Evolutionary conservation across 2,329 filamentous ascomycete species (phyloP).

Genomic region (Dactylellina haptotyla): DNA sequence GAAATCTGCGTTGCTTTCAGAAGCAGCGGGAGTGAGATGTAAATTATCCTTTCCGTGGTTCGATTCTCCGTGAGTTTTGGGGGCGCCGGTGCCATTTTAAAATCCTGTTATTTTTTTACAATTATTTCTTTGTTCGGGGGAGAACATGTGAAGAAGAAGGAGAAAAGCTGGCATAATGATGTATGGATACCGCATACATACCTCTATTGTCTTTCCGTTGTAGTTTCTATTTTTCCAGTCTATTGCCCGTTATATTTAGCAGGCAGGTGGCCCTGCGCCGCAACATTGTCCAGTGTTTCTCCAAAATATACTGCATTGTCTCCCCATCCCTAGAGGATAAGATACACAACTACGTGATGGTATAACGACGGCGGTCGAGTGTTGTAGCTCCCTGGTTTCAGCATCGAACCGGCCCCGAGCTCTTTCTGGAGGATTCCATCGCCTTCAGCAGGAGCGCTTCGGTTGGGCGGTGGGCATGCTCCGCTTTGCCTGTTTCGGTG

Average conservation of each 20-base stretch:
- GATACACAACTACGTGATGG: too few relatives aligned
- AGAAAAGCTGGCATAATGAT: background rate
- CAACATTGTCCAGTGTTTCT: too few relatives aligned
- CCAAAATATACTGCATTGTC: too few relatives aligned
- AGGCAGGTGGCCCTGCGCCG: too few relatives aligned
- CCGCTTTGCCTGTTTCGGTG: constrained; percentile 43
- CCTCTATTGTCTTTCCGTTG: too few relatives aligned
- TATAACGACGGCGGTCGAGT: too few relatives aligned
- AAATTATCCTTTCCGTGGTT: constrained; percentile 36
- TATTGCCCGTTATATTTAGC: too few relatives aligned
- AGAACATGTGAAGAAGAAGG: background rate
- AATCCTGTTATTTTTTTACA: constrained; percentile 3
- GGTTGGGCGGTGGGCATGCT: constrained; percentile 32
- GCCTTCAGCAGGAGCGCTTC: constrained; percentile 34
- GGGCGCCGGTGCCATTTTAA: too few relatives aligned
- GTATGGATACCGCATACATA: too few relatives aligned
- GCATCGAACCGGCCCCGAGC: constrained; percentile 12
- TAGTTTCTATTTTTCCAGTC: too few relatives aligned
- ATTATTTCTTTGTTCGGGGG: background rate
- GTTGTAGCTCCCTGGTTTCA: background rate
- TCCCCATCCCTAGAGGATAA: too few relatives aligned
- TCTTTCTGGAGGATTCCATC: constrained; percentile 51
- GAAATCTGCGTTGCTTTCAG: constrained; percentile 93
- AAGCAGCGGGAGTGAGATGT: constrained; percentile 83
- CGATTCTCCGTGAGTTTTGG: constrained; percentile 12